Conservation (phyloP, 768 basidiomycete species). For the Leccinum variicolor region DNA sequence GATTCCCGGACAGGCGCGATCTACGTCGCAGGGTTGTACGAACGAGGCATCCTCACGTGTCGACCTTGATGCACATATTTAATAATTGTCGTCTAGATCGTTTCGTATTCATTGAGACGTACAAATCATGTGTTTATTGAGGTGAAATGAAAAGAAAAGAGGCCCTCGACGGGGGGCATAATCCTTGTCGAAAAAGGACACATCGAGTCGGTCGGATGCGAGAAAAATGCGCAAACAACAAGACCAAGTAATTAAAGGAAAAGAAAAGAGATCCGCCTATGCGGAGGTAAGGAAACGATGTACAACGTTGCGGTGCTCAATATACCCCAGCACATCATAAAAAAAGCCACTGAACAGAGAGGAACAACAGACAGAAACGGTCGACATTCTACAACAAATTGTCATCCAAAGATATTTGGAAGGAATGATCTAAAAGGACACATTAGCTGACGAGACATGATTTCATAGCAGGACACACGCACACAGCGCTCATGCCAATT, state of each 20-base stretch:
- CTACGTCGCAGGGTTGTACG: constrained; percentile 59
- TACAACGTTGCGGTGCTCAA: constrained; percentile 17
- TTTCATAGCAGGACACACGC: constrained; percentile 31
- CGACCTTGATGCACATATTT: constrained; percentile 17
- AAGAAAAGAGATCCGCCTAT: constrained; percentile 14
- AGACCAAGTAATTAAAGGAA: neutral
- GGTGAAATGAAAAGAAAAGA: neutral
- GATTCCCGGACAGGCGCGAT: constrained; percentile 48
- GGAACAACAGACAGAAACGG: constrained; percentile 7
- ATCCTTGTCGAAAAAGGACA: constrained; percentile 4
- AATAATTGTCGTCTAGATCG: neutral
- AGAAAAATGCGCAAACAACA: neutral
- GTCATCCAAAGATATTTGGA: constrained; percentile 56
- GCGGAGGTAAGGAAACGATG: constrained; percentile 7
- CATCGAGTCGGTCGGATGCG: neutral
- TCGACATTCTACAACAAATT: constrained; percentile 10
- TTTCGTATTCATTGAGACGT: constrained; percentile 2
- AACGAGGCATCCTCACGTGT: constrained; percentile 53
- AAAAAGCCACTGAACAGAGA: constrained; percentile 7
- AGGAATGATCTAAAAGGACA: constrained; percentile 43
- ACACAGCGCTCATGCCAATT: constrained; percentile 79
- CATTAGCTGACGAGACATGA: neutral
- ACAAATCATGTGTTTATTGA: constrained; percentile 15
- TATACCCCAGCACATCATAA: constrained; percentile 19
- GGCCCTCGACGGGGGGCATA: neutral